These are phyloP conservation scores for Ostreobium quekettii DNA, from an alignment of 139 green algal genomes.

Conservation along the genomic window DNA sequence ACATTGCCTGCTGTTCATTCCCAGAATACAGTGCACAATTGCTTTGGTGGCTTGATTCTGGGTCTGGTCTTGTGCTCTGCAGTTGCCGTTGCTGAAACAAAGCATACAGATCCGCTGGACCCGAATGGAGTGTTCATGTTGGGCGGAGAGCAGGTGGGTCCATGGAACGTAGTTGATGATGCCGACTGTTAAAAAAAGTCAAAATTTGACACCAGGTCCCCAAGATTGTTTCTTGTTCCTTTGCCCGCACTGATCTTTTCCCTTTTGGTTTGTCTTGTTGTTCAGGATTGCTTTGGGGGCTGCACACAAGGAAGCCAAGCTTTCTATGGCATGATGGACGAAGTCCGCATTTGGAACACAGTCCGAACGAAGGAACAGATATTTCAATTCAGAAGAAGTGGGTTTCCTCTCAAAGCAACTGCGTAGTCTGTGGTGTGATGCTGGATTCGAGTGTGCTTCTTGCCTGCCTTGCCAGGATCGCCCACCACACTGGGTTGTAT, in stretches of 20 bases:
- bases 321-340: constrained; percentile 75
- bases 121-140: constrained; percentile 68
- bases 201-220: not conserved
- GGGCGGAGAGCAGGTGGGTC: constrained; percentile 61
- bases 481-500: too few relatives aligned
- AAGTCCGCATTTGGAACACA: constrained; percentile 65
- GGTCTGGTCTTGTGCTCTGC: too few relatives aligned
- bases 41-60: too few relatives aligned
- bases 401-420: too few relatives aligned
- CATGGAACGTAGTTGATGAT: not conserved
- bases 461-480: too few relatives aligned
- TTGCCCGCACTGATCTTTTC: too few relatives aligned
- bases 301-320: constrained; percentile 68
- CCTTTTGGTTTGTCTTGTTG: not conserved
- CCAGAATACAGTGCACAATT: too few relatives aligned
- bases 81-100: too few relatives aligned
- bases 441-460: too few relatives aligned
- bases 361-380: constrained; percentile 67
- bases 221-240: too few relatives aligned
- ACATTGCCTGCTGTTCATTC: too few relatives aligned
- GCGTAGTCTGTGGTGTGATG: too few relatives aligned
- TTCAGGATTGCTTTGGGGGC: constrained; percentile 75
- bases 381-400: constrained; percentile 55
- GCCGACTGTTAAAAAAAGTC: not conserved
- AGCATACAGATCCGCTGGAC: constrained; percentile 52